Evolutionary conservation across 106 monocot species (phyloP), one percentile per base, ranked within the genome.

Genomic region (Vanilla planifolia): DNA sequence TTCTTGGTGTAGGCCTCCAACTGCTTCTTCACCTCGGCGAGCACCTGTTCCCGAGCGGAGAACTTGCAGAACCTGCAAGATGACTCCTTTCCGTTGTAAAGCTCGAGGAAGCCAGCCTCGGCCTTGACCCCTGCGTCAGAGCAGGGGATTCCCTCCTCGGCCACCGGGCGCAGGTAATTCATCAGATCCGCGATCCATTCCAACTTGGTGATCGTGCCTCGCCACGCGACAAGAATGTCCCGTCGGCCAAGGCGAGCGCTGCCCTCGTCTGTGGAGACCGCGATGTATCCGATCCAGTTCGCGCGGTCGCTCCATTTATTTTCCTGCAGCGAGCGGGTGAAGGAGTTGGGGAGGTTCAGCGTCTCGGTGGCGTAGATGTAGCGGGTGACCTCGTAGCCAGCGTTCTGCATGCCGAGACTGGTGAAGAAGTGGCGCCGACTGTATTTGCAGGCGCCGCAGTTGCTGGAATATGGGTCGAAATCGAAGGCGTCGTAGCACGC

Each of bases 271-370:
- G 62, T 70, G 21, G 89, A 82, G 27, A 89, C 89, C 0, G 93
- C 89, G 20, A 94, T 55, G 78, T 77, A 94, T 19, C 93, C 93
- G 75, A 89, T 85, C 93, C 93, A 94, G 72, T 89, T 94, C 10
- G 85, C 89, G 30, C 60, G 13, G 41, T 80, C 50, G 77, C 85
- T 89, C 89, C 93, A 89, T n/a, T n/a, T n/a, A n/a, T n/a, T n/a
- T n/a, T n/a, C n/a, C n/a, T n/a, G n/a, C n/a, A n/a, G n/a, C 46
- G 52, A 30, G 14, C 43, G 36, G 25, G 63, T 60, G 70, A 85
- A 72, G 75, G 85, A 85, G 59, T 77, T 85, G 0, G 93, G 85
- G 26, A 93, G 34, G 48, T 59, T 55, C 61, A 89, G 30, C 72
- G 77, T 75, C 42, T 89, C 79, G 14, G 89, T 89, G 45, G 89